Conservation (phyloP, 345 rosid genomes). For the Salix viminalis region DNA sequence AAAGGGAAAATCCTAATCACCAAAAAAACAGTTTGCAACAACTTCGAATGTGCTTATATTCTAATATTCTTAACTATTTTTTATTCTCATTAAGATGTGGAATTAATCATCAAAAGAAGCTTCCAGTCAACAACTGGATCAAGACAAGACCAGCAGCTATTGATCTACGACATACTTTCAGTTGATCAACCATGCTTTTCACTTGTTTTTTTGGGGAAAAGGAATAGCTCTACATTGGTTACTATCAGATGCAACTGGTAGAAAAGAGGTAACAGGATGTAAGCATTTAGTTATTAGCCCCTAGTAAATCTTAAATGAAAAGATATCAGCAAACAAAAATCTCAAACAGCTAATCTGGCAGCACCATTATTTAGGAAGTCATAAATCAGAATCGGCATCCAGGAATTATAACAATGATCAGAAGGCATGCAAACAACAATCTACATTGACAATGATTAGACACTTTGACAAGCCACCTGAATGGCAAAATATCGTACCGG, state of each 20-base stretch:
- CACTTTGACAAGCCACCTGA: not conserved
- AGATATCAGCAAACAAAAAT: not conserved
- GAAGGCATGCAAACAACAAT: not conserved
- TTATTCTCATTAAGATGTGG: too few relatives aligned
- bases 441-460: not conserved
- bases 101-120: not conserved
- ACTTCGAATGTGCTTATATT: not conserved
- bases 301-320: not conserved
- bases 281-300: not conserved
- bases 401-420: not conserved
- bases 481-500: slow-evolving; percentile 39
- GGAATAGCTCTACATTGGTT: not conserved
- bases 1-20: not conserved
- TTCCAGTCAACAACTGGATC: not conserved
- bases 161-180: not conserved
- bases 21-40: not conserved
- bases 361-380: not conserved
- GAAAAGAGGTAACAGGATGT: not conserved
- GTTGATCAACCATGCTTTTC: not conserved
- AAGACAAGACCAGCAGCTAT: not conserved
- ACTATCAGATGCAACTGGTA: not conserved
- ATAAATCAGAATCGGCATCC: not conserved
- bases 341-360: not conserved
- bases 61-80: not conserved
- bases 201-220: not conserved